Evolutionary conservation across 495 filamentous ascomycete species (phyloP).

Genomic region (Penicillium cataractarum): DNA sequence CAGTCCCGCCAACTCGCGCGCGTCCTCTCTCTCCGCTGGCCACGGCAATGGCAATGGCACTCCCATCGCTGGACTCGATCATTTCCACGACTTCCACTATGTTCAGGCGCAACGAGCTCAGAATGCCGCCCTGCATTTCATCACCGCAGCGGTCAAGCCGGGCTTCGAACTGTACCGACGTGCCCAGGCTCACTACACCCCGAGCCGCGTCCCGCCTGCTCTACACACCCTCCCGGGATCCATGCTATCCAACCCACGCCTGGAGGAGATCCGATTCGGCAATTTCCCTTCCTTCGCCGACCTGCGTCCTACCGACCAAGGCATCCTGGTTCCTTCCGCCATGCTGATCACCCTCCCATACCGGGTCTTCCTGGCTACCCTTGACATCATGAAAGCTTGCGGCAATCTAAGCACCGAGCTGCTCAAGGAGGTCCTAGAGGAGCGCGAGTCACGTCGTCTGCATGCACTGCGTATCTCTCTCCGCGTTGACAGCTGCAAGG

Average conservation of each 20-base stretch:
- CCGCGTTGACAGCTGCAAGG: no score
- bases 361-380: slow-evolving; percentile 15
- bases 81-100: slow-evolving; percentile 16
- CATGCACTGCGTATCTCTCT: slow-evolving; percentile 22
- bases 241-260: slow-evolving; percentile 13
- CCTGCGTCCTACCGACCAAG: slow-evolving; percentile 16
- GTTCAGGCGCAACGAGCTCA: slow-evolving; percentile 22
- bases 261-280: slow-evolving; percentile 30
- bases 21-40: neutral
- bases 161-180: slow-evolving; percentile 26
- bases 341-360: slow-evolving; percentile 33
- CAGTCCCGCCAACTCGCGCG: neutral
- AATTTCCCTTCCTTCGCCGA: slow-evolving; percentile 13
- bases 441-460: slow-evolving; percentile 36
- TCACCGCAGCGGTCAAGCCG: slow-evolving; percentile 19
- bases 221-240: slow-evolving; percentile 21
- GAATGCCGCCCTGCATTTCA: slow-evolving; percentile 25
- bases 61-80: slow-evolving; percentile 9
- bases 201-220: slow-evolving; percentile 31
- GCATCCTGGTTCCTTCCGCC: slow-evolving; percentile 24
- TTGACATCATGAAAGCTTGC: slow-evolving; percentile 20
- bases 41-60: neutral
- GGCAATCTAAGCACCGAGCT: slow-evolving; percentile 15
- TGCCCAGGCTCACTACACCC: slow-evolving; percentile 23
- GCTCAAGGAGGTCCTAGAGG: slow-evolving; percentile 24